A percentile compares a stretch with the other conserved stretches of the same genome.
Conservation (phyloP, 2,329 filamentous ascomycete species). For the Alternaria sp. region DNA sequence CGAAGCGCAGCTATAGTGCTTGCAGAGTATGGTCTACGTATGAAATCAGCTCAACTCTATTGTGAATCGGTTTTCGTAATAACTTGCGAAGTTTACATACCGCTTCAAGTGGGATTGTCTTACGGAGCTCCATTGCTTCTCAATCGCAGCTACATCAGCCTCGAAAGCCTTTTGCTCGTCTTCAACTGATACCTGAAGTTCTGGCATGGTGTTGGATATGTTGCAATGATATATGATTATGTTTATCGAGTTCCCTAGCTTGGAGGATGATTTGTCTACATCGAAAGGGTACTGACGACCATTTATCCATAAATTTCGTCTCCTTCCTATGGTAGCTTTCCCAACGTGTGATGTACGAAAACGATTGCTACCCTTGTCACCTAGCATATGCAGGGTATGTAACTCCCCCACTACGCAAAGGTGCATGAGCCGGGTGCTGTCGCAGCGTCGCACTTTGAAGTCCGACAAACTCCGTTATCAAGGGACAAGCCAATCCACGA, state of each 20-base stretch:
- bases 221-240: not conserved
- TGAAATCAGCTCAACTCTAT: not conserved
- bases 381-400: not conserved
- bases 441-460: not conserved
- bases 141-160: constrained; percentile 43
- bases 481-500: not conserved
- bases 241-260: not conserved
- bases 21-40: constrained; percentile 44
- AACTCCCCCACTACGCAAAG: not conserved
- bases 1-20: constrained; percentile 47
- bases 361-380: not conserved
- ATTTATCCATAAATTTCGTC: not conserved
- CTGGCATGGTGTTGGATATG: constrained; percentile 7
- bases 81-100: constrained; percentile 2
- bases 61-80: no score
- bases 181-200: constrained; percentile 21
- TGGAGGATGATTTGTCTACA: not conserved
- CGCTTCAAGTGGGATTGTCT: constrained; percentile 24
- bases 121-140: constrained; percentile 45
- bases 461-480: not conserved
- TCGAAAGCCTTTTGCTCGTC: constrained; percentile 43
- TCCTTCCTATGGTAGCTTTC: not conserved
- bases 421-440: not conserved
- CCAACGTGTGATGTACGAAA: not conserved
- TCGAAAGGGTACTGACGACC: not conserved